Percentiles rank a stretch among this genome's conserved stretches.
These are phyloP conservation scores for Sphagnum fallax DNA, from an alignment of 228 moss, liverwort and hornwort genomes.

Conservation along the genomic window DNA sequence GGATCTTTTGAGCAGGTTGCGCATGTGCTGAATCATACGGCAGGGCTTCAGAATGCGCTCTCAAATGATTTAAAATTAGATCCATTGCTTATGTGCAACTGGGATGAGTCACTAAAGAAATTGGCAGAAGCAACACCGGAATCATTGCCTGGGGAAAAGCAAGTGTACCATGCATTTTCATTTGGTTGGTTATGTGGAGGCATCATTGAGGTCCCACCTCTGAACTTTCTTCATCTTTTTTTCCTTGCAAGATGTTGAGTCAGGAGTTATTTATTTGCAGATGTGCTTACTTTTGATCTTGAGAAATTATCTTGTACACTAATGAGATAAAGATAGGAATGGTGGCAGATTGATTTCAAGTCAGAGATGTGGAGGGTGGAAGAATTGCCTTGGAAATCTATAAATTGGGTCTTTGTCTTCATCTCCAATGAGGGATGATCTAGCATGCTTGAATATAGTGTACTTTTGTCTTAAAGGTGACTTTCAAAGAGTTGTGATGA, in stretches of 20 bases:
- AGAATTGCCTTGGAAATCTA: too few species aligned
- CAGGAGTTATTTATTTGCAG: too few species aligned
- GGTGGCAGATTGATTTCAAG: too few species aligned
- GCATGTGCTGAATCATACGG: constrained; percentile 94
- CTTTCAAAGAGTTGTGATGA: too few species aligned
- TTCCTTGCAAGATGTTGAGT: background rate
- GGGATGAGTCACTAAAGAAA: constrained; percentile 59
- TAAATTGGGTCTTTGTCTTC: too few species aligned
- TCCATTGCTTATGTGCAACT: constrained; percentile 91
- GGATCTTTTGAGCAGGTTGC: constrained; percentile 55
- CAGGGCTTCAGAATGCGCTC: constrained; percentile 82
- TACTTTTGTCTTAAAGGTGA: too few species aligned
- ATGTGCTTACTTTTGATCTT: too few species aligned
- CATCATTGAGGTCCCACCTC: constrained; percentile 66
- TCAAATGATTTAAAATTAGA: constrained; percentile 45
- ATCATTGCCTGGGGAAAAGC: constrained; percentile 53
- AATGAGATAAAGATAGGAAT: too few species aligned
- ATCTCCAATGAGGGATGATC: too few species aligned
- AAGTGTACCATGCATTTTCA: constrained; percentile 79
- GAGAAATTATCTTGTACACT: too few species aligned
- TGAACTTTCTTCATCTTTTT: background rate
- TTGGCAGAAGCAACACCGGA: constrained; percentile 57
- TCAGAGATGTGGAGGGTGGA: too few species aligned
- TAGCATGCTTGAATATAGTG: too few species aligned
- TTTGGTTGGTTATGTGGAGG: constrained; percentile 98